Evolutionary conservation across 176 grass and related monocot genomes (phyloP), one percentile per base, ranked within the genome.

Genomic region (Olyra latifolia): DNA sequence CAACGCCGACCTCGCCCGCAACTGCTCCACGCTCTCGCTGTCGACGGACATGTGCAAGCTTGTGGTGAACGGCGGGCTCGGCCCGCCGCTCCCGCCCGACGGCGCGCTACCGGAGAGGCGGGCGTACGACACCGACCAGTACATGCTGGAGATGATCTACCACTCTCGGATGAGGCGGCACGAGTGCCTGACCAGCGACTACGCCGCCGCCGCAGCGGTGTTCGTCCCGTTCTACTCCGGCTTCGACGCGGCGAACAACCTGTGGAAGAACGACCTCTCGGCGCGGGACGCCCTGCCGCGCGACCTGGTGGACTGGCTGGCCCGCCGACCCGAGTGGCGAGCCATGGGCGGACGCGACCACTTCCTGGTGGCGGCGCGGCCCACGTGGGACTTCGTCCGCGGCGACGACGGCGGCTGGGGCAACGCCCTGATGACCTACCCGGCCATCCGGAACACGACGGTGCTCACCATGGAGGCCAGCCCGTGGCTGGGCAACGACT

Each of bases 211-310:
- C 19, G 25, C 78, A 19, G 91, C 91, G 7, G 40, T 97, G 10
- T 97, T 92, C 48, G 89, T 97, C 23, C 94, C 94, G 40, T 90
- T 84, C 74, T 94, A 94, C 91, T 87, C 90, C 62, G 91, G 91
- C 54, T 60, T 97, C 2, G 94, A 97, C 71, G 65, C 80, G 13
- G 80, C 80, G 11, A 35, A 83, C 11, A 39, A 85, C 79, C 64
- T 80, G 59, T 6, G 29, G 17, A 50, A 5, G 42, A 13, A 17
- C 7, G 28, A 64, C 75, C 19, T 92, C 5, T 46, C 87, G 7
- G 60, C 6, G 30, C 78, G 89, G 41, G 93, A 97, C 62, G 86
- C 88, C 4, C 65, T 89, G 4, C 10, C 47, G 69, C 27, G 5
- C 4, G 82, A 89, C 54, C 66, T 89, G 49, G 63, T 66, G 13